Evolutionary conservation across 352 stramenopile genomes (phyloP), one percentile per base, ranked within the genome.

Genomic region (Thalassiosira mediterranea): DNA sequence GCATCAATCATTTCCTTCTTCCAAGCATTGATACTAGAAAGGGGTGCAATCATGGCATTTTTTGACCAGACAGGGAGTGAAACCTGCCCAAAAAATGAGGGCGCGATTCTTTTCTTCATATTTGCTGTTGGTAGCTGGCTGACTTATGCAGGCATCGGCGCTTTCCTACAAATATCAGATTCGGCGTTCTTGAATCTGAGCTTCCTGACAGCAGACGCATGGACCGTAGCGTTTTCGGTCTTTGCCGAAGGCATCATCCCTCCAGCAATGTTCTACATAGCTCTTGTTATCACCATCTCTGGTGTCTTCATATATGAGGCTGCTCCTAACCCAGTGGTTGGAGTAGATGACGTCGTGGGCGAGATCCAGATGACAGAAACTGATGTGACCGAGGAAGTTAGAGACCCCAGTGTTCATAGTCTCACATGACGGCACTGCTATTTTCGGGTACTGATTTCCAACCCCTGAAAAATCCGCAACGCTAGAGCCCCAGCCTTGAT

Each of bases 131-230:
- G 46, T 52, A 38, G 40, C 4, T 48, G 67, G 21, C 13, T 81
- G 19, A 76, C 57, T 29, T 81, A 81, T 54, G 23, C 53, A 10
- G 64, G 64, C 17, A 73, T 76, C 40, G 48, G 40, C 13, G 26
- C 58, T 0, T 81, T 81, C 48, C 54, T 81, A 26, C 51, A 62
- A 56, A 51, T 81, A 32, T 81, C 72, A 10, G 72, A 81, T 40
- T 63, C 72, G 21, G 48, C 63, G 56, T 80, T 80, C 31, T 75
- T 80, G 15, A 80, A 80, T 51, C 25, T 80, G 26, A 80, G 94
- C 28, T 87, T 99, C 60, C 88, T 99, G 42, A 98, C 96, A 34
- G 97, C 95, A 47, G 96, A 98, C 87, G 94, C 97, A 40, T 99
- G 97, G 83, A 94, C 94, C 0, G 93, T 98, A 70, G 73, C 91